Evolutionary conservation across 164 flowering plant species (phyloP).

Genomic region (Piper longum): DNA sequence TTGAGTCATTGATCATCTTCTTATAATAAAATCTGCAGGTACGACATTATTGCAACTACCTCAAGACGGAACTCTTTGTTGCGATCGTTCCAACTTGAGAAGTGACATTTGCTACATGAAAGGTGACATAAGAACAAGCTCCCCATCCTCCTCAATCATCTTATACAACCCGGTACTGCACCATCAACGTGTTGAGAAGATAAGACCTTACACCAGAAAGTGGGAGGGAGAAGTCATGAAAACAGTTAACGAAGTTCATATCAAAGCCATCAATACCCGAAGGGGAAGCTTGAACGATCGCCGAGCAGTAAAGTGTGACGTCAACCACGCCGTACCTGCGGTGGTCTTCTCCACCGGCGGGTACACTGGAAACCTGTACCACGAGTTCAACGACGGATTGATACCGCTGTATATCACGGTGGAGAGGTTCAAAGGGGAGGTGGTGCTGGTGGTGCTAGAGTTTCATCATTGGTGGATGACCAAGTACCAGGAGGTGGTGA

Average conservation of each 20-base stretch:
- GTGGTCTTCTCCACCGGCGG: conserved; percentile 10
- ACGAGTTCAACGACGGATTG: conserved; percentile 12
- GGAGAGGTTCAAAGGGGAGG: conserved; percentile 5
- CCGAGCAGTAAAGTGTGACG: background rate
- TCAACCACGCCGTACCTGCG: conserved; percentile 4
- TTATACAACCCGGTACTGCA: background rate
- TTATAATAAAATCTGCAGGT: too few relatives aligned
- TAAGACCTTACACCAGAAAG: conserved; percentile 12
- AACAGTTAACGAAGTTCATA: conserved; percentile 5
- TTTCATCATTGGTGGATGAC: conserved; percentile 9
- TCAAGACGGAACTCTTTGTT: conserved; percentile 4
- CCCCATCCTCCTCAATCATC: conserved; percentile 4
- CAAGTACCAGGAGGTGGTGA: conserved; percentile 4
- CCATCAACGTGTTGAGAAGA: background rate
- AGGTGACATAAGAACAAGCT: conserved; percentile 7
- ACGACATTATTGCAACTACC: too few relatives aligned
- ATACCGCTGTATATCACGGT: conserved; percentile 10
- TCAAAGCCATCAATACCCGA: background rate
- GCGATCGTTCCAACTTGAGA: conserved; percentile 6
- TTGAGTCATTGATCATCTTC: too few relatives aligned
- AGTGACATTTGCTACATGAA: conserved; percentile 8
- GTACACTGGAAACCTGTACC: conserved; percentile 10
- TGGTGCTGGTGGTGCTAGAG: conserved; percentile 8
- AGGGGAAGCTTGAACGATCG: background rate
- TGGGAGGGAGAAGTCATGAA: conserved; percentile 10